A percentile compares a stretch with the other conserved stretches of the same genome.
Evolutionary conservation across 805 yeast species (phyloP).

Genomic region (Cyberlindnera euphorbiiphila): DNA sequence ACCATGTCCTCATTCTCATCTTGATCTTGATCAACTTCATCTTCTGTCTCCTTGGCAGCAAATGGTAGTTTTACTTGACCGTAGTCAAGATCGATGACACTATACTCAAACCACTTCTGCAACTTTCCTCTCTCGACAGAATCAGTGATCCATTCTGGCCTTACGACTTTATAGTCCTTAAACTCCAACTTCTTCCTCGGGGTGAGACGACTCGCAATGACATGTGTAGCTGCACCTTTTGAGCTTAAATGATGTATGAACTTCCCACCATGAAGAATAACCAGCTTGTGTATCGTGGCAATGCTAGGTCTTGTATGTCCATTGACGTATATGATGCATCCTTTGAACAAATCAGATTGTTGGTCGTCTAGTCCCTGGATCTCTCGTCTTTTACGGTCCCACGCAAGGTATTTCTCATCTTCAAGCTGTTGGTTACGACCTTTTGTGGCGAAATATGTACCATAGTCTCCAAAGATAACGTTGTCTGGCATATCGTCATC

Average conservation of each 20-base stretch:
- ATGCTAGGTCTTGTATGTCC: conserved; percentile 88
- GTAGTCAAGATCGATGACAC: conserved; percentile 46
- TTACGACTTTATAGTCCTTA: conserved; percentile 67
- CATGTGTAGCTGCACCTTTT: conserved; percentile 78
- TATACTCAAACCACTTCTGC: conserved; percentile 69
- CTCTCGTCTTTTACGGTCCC: conserved; percentile 40
- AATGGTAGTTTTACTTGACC: conserved; percentile 47
- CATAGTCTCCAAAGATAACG: conserved; percentile 62
- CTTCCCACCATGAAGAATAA: conserved; percentile 76
- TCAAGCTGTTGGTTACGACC: conserved; percentile 55
- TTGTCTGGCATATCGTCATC: not conserved
- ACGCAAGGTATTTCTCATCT: conserved; percentile 46
- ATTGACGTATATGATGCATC: conserved; percentile 73
- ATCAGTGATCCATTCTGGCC: conserved; percentile 78
- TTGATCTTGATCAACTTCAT: conserved; percentile 9
- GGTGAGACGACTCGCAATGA: conserved; percentile 74
- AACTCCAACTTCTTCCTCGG: conserved; percentile 69
- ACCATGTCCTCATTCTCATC: conserved; percentile 14
- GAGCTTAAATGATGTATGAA: conserved; percentile 65
- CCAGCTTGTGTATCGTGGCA: conserved; percentile 61
- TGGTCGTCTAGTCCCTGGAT: conserved; percentile 12
- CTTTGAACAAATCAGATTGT: conserved; percentile 44
- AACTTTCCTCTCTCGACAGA: conserved; percentile 45
- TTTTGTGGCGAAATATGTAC: conserved; percentile 61
- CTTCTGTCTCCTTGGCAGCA: conserved; percentile 11